Conservation (phyloP, 139 green algal species). For the Mychonastes homosphaera region DNA sequence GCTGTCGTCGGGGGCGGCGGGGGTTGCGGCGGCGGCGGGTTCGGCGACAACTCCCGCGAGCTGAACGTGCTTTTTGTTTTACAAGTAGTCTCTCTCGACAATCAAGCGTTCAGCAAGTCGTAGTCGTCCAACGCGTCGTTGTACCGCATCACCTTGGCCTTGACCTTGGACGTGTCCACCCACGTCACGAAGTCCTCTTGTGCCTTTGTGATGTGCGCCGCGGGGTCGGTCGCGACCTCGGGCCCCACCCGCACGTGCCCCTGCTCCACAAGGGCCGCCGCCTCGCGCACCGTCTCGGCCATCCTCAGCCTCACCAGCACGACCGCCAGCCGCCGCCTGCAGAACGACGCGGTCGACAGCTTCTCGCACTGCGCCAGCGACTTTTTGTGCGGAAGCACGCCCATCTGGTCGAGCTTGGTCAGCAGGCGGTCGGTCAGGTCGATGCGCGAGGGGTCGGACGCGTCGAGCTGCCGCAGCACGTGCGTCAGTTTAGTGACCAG, state of each 20-base stretch:
- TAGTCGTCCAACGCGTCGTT: slow-evolving; percentile 95
- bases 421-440: slow-evolving; percentile 91
- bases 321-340: slow-evolving; percentile 77
- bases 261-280: slow-evolving; percentile 89
- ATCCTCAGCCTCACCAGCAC: slow-evolving; percentile 92
- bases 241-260: slow-evolving; percentile 93
- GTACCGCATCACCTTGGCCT: slow-evolving; percentile 89
- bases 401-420: slow-evolving; percentile 93
- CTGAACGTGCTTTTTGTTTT: too few species aligned
- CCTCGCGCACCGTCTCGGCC: slow-evolving; percentile 82
- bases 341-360: slow-evolving; percentile 84
- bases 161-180: slow-evolving; percentile 93
- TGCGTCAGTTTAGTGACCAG: slow-evolving; percentile 77
- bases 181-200: slow-evolving; percentile 99
- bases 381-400: slow-evolving; percentile 84
- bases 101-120: slow-evolving; percentile 64
- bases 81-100: too few species aligned
- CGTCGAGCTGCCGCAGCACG: slow-evolving; percentile 69
- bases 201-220: slow-evolving; percentile 76
- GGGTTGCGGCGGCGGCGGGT: too few species aligned
- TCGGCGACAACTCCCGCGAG: too few species aligned
- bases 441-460: slow-evolving; percentile 69
- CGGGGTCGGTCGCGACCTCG: slow-evolving; percentile 81
- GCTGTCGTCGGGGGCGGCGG: too few species aligned
- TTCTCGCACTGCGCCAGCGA: slow-evolving; percentile 85